Evolutionary conservation across 169 alveolate genomes (phyloP).

Genomic region (Plasmodium inui): DNA sequence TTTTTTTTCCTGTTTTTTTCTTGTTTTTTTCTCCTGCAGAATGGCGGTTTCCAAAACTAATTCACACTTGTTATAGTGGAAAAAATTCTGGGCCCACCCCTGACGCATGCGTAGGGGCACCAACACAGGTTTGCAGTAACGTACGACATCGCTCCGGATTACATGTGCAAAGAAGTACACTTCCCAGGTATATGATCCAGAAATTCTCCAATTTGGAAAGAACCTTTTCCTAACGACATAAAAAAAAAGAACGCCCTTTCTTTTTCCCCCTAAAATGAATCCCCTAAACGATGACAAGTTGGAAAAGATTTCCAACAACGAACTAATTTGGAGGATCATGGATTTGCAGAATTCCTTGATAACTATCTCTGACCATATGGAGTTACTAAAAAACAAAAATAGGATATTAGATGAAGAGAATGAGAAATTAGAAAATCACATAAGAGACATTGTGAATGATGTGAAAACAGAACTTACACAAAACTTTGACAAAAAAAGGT

Average conservation of each 20-base stretch:
- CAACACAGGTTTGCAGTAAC: neutral
- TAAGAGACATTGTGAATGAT: conserved; percentile 41
- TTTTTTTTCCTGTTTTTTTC: no score
- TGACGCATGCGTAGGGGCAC: neutral
- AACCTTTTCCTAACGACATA: neutral
- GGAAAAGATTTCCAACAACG: conserved; percentile 51
- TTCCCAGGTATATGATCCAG: neutral
- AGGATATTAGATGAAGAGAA: conserved; percentile 61
- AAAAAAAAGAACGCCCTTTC: neutral
- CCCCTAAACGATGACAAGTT: conserved; percentile 31
- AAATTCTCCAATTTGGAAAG: neutral
- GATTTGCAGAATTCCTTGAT: conserved; percentile 28
- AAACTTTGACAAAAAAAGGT: neutral
- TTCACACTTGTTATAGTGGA: neutral
- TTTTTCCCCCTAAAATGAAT: conserved; percentile 16
- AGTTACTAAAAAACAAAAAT: conserved; percentile 30
- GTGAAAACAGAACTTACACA: conserved; percentile 43
- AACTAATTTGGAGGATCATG: conserved; percentile 35
- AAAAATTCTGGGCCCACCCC: neutral
- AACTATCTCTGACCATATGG: conserved; percentile 50
- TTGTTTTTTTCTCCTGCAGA: neutral
- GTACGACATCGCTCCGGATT: neutral
- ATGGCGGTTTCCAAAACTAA: neutral
- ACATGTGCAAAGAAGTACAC: neutral
- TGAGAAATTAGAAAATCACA: conserved; percentile 38